Evolutionary conservation across 2,329 filamentous ascomycete genomes (phyloP).

Genomic region (Alternaria rosae): DNA sequence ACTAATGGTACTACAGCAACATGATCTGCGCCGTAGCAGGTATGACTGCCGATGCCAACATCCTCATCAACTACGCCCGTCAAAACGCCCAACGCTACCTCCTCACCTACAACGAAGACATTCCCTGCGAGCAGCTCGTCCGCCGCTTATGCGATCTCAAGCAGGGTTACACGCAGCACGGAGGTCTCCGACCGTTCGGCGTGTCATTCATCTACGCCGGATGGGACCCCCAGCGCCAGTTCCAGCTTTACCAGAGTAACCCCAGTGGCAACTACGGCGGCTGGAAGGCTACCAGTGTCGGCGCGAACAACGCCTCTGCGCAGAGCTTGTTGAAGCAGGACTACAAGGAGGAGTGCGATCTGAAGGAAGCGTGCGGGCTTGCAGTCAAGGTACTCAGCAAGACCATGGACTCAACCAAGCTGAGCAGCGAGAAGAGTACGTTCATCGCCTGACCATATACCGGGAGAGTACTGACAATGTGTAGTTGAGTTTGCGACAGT

Average conservation of each 20-base stretch:
- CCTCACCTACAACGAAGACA: constrained; percentile 99
- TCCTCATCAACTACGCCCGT: constrained; percentile 99
- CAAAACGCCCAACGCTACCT: constrained; percentile 97
- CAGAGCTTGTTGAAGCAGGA: constrained; percentile 98
- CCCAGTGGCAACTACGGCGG: constrained; percentile 98
- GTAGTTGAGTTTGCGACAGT: constrained; percentile 98
- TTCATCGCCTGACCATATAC: constrained; percentile 24
- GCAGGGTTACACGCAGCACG: constrained; percentile 98
- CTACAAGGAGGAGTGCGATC: constrained; percentile 96
- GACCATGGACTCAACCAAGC: constrained; percentile 99
- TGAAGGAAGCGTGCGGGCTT: constrained; percentile 96
- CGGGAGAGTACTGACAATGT: constrained; percentile 30
- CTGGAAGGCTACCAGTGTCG: constrained; percentile 98
- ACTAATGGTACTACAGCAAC: constrained; percentile 69
- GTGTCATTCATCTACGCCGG: constrained; percentile 99
- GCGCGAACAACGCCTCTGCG: constrained; percentile 97
- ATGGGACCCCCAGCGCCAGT: constrained; percentile 93
- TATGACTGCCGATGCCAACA: constrained; percentile 99
- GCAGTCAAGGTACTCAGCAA: constrained; percentile 99
- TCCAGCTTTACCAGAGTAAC: constrained; percentile 99
- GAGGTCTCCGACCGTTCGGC: constrained; percentile 96
- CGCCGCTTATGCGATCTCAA: constrained; percentile 96
- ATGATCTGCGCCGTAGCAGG: constrained; percentile 99
- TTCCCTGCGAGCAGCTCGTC: constrained; percentile 98
- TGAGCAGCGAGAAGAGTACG: constrained; percentile 99